Conservation (phyloP, 1,284 basidiomycete genomes). For the Cutaneotrichosporon cavernicola region DNA sequence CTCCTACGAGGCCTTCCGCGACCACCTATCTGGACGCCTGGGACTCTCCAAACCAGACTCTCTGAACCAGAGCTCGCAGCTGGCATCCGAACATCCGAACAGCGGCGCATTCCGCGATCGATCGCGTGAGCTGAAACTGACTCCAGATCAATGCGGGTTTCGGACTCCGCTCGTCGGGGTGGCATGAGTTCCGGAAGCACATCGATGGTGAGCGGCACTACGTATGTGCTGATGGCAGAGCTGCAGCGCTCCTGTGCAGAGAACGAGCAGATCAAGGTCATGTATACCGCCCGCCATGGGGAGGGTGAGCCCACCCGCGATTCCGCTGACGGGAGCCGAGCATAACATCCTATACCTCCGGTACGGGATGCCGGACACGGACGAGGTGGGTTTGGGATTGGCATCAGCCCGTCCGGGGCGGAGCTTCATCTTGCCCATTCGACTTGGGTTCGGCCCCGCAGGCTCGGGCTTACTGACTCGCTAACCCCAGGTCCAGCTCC, state of each 20-base stretch:
- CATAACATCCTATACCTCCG: slow-evolving; percentile 35
- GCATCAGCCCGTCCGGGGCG: background rate
- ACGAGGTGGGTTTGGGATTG: slow-evolving; percentile 15
- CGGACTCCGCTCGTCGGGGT: slow-evolving; percentile 28
- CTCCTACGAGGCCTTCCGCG: too few relatives aligned
- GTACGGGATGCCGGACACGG: slow-evolving; percentile 25
- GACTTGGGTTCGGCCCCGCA: background rate
- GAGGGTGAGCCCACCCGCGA: slow-evolving; percentile 29
- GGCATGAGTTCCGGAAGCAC: slow-evolving; percentile 26
- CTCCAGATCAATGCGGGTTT: slow-evolving; percentile 33
- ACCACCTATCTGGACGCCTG: too few relatives aligned
- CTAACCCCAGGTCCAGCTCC: slow-evolving; percentile 26
- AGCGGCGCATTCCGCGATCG: background rate
- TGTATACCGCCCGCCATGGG: slow-evolving; percentile 40
- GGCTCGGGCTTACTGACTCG: background rate
- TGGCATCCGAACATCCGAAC: too few relatives aligned
- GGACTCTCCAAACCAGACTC: too few relatives aligned
- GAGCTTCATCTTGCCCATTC: too few relatives aligned
- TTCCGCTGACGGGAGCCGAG: slow-evolving; percentile 27
- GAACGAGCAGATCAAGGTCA: slow-evolving; percentile 35
- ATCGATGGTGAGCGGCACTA: slow-evolving; percentile 28
- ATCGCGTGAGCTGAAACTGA: background rate
- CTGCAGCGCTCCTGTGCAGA: slow-evolving; percentile 21
- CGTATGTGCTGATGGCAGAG: slow-evolving; percentile 20
- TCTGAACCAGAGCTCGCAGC: too few relatives aligned